These are phyloP conservation scores for Lolium rigidum DNA, from an alignment of 176 grass and related monocot genomes.

Conservation along the genomic window DNA sequence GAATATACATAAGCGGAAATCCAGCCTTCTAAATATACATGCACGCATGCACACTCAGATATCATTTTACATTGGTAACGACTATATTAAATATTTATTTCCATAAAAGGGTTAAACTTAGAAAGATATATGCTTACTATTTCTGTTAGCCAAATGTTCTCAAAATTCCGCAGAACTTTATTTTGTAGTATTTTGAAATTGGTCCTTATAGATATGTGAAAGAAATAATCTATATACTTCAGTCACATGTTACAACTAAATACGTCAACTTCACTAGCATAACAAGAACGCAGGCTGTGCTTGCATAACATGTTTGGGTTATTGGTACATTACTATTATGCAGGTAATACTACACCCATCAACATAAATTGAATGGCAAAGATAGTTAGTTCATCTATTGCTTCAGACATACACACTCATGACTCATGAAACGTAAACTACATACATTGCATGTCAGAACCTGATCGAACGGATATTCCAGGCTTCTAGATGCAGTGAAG, in stretches of 20 bases:
- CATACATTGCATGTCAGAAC: conserved; percentile 21
- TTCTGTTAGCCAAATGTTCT: not conserved
- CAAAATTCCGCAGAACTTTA: not conserved
- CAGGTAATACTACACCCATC: not conserved
- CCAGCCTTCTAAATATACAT: not conserved
- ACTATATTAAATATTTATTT: not conserved
- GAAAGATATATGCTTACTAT: conserved; percentile 15
- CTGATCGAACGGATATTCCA: not conserved
- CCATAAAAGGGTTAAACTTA: not conserved
- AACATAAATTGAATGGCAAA: conserved; percentile 15
- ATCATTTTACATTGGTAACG: conserved; percentile 5
- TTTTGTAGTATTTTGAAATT: conserved; percentile 19
- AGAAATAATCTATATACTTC: not conserved
- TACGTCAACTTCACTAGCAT: not conserved
- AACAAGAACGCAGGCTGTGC: not conserved
- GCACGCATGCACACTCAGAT: not conserved
- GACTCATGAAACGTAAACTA: not conserved
- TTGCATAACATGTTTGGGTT: conserved; percentile 9
- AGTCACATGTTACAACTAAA: not conserved
- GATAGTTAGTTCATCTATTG: not conserved
- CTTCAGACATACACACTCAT: not conserved
- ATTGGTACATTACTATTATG: conserved; percentile 9
- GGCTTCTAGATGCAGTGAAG: conserved; percentile 6
- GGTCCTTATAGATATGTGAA: not conserved
- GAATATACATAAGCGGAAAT: not conserved